These are phyloP conservation scores for Echites panduratus DNA, from an alignment of 257 asterid genomes.

Conservation along the genomic window DNA sequence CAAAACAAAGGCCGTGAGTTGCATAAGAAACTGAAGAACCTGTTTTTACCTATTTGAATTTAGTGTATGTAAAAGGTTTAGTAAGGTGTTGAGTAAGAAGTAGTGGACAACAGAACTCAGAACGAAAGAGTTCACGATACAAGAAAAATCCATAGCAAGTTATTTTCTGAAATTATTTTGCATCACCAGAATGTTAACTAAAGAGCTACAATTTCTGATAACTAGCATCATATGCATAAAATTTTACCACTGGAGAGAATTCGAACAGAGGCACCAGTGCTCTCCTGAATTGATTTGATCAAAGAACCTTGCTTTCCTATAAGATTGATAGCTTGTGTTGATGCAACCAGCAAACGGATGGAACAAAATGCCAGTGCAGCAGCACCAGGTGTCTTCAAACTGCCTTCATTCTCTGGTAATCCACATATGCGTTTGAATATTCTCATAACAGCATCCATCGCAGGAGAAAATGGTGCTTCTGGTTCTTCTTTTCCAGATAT, in stretches of 20 bases:
- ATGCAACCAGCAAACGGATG: slow-evolving; percentile 55
- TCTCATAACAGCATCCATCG: slow-evolving; percentile 69
- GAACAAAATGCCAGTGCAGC: slow-evolving; percentile 50
- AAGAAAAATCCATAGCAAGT: neutral
- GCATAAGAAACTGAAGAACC: neutral
- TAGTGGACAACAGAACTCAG: neutral
- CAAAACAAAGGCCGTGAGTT: slow-evolving; percentile 10
- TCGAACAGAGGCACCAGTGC: slow-evolving; percentile 55
- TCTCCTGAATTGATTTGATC: slow-evolving; percentile 73
- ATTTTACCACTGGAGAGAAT: slow-evolving; percentile 53
- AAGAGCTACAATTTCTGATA: neutral
- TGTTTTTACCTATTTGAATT: neutral
- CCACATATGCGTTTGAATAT: slow-evolving; percentile 61
- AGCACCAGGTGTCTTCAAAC: slow-evolving; percentile 32
- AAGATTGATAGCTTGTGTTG: slow-evolving; percentile 70
- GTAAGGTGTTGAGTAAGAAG: no score
- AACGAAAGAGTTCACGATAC: neutral
- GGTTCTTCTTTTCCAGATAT: slow-evolving; percentile 80
- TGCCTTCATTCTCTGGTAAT: slow-evolving; percentile 40
- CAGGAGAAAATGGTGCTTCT: slow-evolving; percentile 57
- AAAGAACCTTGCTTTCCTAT: slow-evolving; percentile 75
- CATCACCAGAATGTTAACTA: neutral
- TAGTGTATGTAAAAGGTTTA: no score
- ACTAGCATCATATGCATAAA: neutral
- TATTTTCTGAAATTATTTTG: neutral